Evolutionary conservation across 495 filamentous ascomycete species (phyloP).

Genomic region (Trichoderma gamsii): DNA sequence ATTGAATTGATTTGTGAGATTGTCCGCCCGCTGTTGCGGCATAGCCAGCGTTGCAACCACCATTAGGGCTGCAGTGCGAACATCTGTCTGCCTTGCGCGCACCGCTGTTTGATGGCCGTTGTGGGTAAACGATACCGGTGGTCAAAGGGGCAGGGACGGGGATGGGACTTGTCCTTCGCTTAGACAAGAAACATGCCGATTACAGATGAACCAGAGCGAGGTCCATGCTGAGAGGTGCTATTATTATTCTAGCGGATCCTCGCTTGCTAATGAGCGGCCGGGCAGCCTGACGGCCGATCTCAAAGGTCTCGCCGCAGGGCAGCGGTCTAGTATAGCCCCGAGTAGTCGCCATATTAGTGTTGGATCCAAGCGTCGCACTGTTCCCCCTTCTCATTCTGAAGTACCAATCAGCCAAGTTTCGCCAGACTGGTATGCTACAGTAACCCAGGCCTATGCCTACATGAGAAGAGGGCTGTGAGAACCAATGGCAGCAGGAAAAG

Average conservation of each 20-base stretch:
- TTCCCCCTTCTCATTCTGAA: background rate
- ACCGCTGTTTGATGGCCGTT: background rate
- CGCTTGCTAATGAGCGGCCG: background rate
- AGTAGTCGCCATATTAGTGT: background rate
- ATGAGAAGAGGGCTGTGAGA: background rate
- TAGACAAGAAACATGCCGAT: background rate
- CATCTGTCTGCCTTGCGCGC: background rate
- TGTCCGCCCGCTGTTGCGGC: background rate
- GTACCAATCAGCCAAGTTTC: background rate
- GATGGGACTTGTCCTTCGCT: background rate
- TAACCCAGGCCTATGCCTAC: background rate
- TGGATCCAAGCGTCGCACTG: background rate
- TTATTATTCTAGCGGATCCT: constrained; percentile 1
- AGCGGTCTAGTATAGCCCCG: background rate
- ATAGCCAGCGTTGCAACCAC: background rate
- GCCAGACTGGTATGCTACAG: background rate
- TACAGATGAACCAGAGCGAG: background rate
- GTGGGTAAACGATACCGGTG: background rate
- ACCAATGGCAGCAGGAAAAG: background rate
- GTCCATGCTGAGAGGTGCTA: background rate
- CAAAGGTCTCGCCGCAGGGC: background rate
- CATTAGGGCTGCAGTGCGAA: background rate
- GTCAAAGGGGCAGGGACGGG: background rate
- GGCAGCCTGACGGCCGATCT: background rate
- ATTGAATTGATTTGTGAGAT: background rate